Evolutionary conservation across 441 rosid genomes (phyloP), one percentile per base, ranked within the genome.

Genomic region (Metrosideros polymorpha): DNA sequence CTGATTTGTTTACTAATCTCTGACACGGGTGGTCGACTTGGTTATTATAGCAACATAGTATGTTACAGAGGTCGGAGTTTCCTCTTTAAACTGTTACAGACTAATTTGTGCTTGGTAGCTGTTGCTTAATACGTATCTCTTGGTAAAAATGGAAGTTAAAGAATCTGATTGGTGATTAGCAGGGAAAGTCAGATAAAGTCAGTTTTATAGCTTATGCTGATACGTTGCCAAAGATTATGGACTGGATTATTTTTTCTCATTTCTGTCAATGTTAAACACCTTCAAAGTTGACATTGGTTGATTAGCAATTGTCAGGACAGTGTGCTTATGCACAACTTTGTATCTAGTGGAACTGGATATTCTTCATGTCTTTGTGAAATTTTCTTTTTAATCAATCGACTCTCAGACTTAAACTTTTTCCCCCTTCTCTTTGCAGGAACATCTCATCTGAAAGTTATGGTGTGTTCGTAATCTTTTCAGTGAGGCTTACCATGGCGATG

Each of bases 401-500:
- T 32, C 18, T 24, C 25, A 79, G 45, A 57, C 29, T 32, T 56
- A 17, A 27, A 12, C 22, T 51, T 12, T 25, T 47, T 6, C 25
- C 59, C 51, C 55, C n/a, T 10, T 39, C 49, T 13, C 30, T 82
- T 66, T 47, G 86, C 93, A 94, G 96, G 98, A 90, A 90, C 85
- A 91, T 96, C 87, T 95, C 98, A 54, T 86, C 95, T 45, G 89
- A 88, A 47, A 59, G 22, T n/a, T 89, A 92, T 88, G 97, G 95
- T 9, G 29, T 82, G 9, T 89, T 91, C 61, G 92, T 95, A 88
- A 90, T 95, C 87, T 93, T 98, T 85, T 98, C 98, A 1, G 93
- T 96, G 89, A 94, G 91, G 89, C 94, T 98, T 87, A 90, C 99
- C 12, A 63, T 98, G 90, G 95, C 95, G 0, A 96, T 94, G 99